These are phyloP conservation scores for Fusarium xyrophilum DNA, from an alignment of 2,329 filamentous ascomycete genomes.

Conservation along the genomic window DNA sequence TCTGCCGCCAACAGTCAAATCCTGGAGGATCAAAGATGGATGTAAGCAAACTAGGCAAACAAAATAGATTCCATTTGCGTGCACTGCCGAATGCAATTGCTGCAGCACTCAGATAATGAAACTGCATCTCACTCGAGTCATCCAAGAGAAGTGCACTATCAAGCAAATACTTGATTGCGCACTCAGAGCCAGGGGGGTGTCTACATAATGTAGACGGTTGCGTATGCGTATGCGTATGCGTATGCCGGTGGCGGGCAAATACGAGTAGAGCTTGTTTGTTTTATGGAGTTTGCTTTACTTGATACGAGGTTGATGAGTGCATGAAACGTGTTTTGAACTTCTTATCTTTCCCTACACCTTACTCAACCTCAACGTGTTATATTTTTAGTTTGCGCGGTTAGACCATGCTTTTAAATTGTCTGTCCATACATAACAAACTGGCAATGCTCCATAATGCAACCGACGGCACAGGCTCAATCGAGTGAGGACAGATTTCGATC, in stretches of 20 bases:
- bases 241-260: conserved; percentile 28
- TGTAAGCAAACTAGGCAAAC: conserved; percentile 10
- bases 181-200: not conserved
- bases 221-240: conserved; percentile 36
- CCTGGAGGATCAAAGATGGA: not conserved
- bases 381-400: conserved; percentile 13
- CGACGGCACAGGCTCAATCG: not conserved
- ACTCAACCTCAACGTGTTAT: not conserved
- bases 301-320: conserved; percentile 23
- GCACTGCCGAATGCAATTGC: not conserved
- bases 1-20: conserved; percentile 5
- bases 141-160: too few species aligned
- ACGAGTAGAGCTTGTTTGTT: conserved; percentile 25
- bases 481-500: not conserved
- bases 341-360: not conserved
- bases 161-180: conserved; percentile 7
- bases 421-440: not conserved
- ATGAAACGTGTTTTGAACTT: conserved; percentile 26
- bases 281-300: conserved; percentile 25
- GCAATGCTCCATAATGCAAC: not conserved
- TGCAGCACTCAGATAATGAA: not conserved
- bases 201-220: conserved; percentile 21
- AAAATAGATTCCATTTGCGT: not conserved
- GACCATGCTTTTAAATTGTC: not conserved
- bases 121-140: not conserved